Conservation (phyloP, 441 rosid genomes). For the Sinapis alba region DNA sequence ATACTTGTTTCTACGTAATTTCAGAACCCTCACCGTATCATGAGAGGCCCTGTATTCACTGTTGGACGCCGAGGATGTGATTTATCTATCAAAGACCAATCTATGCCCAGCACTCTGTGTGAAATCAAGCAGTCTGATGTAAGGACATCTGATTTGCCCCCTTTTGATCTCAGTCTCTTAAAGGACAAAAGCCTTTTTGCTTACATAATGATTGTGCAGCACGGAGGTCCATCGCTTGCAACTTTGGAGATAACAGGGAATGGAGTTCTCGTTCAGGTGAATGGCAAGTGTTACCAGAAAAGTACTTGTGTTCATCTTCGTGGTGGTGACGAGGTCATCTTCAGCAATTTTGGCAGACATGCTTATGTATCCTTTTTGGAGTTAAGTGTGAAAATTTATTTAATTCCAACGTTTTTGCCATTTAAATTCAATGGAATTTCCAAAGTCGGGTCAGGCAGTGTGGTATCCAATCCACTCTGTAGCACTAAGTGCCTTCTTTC, state of each 20-base stretch:
- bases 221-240: slow-evolving; percentile 67
- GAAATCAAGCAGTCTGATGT: slow-evolving; percentile 83
- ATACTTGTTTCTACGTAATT: slow-evolving; percentile 29
- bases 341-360: slow-evolving; percentile 70
- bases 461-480: no score
- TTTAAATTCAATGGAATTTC: not conserved
- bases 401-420: not conserved
- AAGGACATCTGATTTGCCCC: slow-evolving; percentile 21
- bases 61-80: slow-evolving; percentile 81
- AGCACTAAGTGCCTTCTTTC: no score
- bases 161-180: not conserved
- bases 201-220: slow-evolving; percentile 46
- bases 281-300: slow-evolving; percentile 67
- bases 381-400: not conserved
- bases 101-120: slow-evolving; percentile 65
- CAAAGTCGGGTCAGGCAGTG: no score
- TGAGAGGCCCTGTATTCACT: slow-evolving; percentile 63
- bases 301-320: slow-evolving; percentile 50
- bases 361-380: slow-evolving; percentile 94
- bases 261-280: slow-evolving; percentile 88
- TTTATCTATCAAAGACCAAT: slow-evolving; percentile 71
- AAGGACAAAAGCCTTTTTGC: slow-evolving; percentile 13
- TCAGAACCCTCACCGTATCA: slow-evolving; percentile 79
- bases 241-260: slow-evolving; percentile 77
- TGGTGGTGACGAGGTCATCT: slow-evolving; percentile 96